Evolutionary conservation across 2,329 filamentous ascomycete species (phyloP).

Genomic region (Camillea tinctor): DNA sequence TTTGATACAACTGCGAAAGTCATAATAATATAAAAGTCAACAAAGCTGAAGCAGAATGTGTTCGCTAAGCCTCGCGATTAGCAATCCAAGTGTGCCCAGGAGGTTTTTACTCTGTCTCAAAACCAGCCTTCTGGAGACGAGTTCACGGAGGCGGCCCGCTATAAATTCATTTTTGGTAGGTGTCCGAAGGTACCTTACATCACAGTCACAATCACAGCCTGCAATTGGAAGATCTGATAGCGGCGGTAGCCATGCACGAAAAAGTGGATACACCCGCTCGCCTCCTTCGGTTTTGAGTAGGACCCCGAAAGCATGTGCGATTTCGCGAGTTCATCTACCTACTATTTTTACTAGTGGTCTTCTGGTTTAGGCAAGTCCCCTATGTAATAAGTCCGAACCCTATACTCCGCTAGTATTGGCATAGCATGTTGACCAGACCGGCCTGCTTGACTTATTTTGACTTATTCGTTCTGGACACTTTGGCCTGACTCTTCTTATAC

Average conservation of each 20-base stretch:
- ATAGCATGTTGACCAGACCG: too few relatives aligned
- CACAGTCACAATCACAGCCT: not conserved
- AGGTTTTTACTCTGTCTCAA: not conserved
- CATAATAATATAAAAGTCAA: not conserved
- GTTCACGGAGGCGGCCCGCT: not conserved
- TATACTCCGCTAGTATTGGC: too few relatives aligned
- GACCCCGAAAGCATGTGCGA: constrained; percentile 1
- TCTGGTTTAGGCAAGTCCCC: too few relatives aligned
- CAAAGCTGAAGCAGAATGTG: not conserved
- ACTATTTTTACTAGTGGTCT: not conserved
- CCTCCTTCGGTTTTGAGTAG: constrained; percentile 3
- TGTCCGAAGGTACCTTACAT: not conserved
- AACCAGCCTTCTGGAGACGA: not conserved
- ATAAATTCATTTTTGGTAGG: not conserved
- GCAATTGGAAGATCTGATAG: not conserved
- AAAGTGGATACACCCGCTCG: not conserved
- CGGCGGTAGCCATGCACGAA: not conserved
- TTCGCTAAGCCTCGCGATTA: not conserved
- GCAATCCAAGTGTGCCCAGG: not conserved
- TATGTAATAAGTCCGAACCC: too few relatives aligned
- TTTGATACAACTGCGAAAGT: not conserved
- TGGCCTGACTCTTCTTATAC: not conserved
- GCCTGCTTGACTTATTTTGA: too few relatives aligned
- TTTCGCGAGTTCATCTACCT: not conserved
- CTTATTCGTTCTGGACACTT: not conserved